Conservation (phyloP, 768 basidiomycete genomes). For the Butyriboletus loyo region DNA sequence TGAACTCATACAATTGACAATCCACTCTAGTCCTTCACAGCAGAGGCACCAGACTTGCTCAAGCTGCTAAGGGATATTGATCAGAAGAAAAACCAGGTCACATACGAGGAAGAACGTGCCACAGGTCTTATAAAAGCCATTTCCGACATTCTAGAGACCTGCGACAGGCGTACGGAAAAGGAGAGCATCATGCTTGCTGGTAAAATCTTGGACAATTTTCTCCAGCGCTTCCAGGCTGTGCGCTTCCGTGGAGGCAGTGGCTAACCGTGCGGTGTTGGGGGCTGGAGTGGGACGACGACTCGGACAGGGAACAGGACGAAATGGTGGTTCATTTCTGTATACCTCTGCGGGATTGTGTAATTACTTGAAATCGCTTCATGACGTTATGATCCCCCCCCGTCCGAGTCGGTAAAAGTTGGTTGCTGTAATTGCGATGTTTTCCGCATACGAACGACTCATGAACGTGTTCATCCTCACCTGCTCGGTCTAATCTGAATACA, state of each 20-base stretch:
- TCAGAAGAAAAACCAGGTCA: conserved; percentile 17
- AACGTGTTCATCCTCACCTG: too few relatives aligned
- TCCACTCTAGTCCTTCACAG: not conserved
- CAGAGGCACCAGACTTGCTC: conserved; percentile 14
- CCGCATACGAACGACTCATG: too few relatives aligned
- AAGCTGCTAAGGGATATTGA: conserved; percentile 21
- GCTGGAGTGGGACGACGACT: not conserved
- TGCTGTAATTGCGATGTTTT: too few relatives aligned
- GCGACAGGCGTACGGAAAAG: not conserved
- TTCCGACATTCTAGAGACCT: not conserved
- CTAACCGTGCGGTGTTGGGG: not conserved
- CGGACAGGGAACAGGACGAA: not conserved
- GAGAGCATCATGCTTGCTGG: conserved; percentile 10
- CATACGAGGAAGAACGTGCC: conserved; percentile 11
- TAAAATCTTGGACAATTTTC: conserved; percentile 20
- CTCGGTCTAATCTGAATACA: not conserved
- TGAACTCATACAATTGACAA: not conserved
- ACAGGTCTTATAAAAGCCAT: conserved; percentile 12
- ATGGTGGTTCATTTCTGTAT: too few relatives aligned
- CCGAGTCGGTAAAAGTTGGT: too few relatives aligned
- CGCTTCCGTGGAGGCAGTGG: not conserved
- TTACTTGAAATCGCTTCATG: too few relatives aligned
- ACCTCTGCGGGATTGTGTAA: too few relatives aligned
- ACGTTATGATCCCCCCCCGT: too few relatives aligned
- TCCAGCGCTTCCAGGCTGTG: conserved; percentile 17